Base-by-base conservation (phyloP, 1,284 basidiomycete species). In the Cerrena zonata region DNA sequence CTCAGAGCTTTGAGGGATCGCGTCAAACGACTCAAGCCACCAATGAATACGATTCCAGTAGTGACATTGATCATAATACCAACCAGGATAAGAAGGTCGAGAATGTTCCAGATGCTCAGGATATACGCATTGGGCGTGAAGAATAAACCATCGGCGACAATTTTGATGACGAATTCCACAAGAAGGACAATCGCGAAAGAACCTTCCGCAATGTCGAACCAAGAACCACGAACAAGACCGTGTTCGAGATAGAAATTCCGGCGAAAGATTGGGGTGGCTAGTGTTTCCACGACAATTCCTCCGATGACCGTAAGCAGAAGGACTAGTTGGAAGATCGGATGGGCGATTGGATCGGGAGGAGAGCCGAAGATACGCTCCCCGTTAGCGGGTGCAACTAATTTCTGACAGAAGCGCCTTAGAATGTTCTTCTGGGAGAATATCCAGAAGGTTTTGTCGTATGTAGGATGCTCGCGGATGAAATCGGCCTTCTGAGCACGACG, bases 41-140 rank as follows among this genome's bases (percentile, higher is more conserved):
- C 87, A 42, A 91, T 74, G 62, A 89, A 87, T 48, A 89, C 75
- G 41, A 98, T 71, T 1, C 86, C 83, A 0, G 89, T 90, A 2
- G 80, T 75, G 48, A 92, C 79, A 63, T 97, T 97, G 68, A 91
- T 74, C 18, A 96, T 66, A 25, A 97, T 70, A 2, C 92, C 91
- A 36, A 76, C 65, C 68, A 98, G 79, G 63, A 98, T 89, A 61
- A 93, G 70, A 57, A 96, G 85, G 69, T 99, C 95, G 51, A 98
- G 74, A 54, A 88, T 68, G 65, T 98, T 98, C 93, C 94, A 98
- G 11, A 94, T 82, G 54, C 88, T 92, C 15, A 87, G 82, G 25
- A 97, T 69, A 63, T 98, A 98, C 0, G 94, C 93, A 61, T 97
- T 98, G 0, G 95, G 95, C 0, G 94, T 88, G 69, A 96, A 94